Percentiles rank a stretch among this genome's conserved stretches.
Conservation (phyloP, 768 basidiomycete species). For the Tylopilus sp. region DNA sequence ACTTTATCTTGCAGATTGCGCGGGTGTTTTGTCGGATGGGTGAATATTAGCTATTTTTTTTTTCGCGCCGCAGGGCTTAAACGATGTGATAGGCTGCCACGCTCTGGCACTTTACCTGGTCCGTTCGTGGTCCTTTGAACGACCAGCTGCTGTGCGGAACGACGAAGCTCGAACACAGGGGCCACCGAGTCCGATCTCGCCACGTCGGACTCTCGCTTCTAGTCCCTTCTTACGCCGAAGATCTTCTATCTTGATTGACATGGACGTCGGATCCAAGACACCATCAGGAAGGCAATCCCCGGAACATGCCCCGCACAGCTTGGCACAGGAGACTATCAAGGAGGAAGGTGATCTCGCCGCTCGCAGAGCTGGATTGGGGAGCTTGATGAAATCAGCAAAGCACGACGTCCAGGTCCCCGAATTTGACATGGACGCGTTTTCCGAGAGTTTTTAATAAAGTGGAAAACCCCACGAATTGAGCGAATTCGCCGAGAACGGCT, state of each 20-base stretch:
- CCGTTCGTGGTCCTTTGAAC: slow-evolving; percentile 86
- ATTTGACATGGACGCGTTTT: slow-evolving; percentile 83
- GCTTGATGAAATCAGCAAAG: slow-evolving; percentile 87
- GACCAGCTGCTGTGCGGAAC: slow-evolving; percentile 46
- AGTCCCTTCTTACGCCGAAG: slow-evolving; percentile 55
- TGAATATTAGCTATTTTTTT: slow-evolving; percentile 35
- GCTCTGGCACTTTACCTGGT: slow-evolving; percentile 88
- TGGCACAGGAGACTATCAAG: slow-evolving; percentile 31
- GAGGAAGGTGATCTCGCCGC: slow-evolving; percentile 60
- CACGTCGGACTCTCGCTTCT: slow-evolving; percentile 46
- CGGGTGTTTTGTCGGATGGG: slow-evolving; percentile 95
- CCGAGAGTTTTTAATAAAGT: slow-evolving; percentile 27
- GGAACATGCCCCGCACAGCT: slow-evolving; percentile 23
- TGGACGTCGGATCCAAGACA: slow-evolving; percentile 68
- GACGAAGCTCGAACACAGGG: slow-evolving; percentile 4
- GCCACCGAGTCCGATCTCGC: slow-evolving; percentile 42
- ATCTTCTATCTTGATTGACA: slow-evolving; percentile 85
- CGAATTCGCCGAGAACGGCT: slow-evolving; percentile 5
- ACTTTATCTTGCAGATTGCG: slow-evolving; percentile 92
- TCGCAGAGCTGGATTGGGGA: slow-evolving; percentile 73
- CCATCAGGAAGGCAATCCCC: slow-evolving; percentile 57
- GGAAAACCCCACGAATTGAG: not conserved
- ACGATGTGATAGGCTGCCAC: slow-evolving; percentile 70
- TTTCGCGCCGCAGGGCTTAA: not conserved
- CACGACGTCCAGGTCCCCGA: slow-evolving; percentile 83